Evolutionary conservation across 2,329 filamentous ascomycete genomes (phyloP), one percentile per base, ranked within the genome.

Genomic region (Acarospora socialis): DNA sequence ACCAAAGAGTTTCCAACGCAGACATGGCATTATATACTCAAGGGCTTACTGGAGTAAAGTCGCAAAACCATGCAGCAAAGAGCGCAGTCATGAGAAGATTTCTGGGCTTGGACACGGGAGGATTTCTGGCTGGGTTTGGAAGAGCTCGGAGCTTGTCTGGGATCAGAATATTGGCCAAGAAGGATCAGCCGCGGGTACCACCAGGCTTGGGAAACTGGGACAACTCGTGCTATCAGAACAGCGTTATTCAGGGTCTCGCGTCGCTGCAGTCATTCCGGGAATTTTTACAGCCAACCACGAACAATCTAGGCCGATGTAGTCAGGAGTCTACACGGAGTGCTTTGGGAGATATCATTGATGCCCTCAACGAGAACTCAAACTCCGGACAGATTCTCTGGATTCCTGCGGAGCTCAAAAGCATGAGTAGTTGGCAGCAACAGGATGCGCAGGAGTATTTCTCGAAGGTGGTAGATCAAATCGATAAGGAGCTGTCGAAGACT

Each of bases 211-310:
- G 82, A 7, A 98, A 98, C 52, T 77, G 76, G 60, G 82, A 92
- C 59, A 93, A 94, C 52, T 93, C 84, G 2, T 95, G 90, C 61
- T 98, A 92, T 53, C 90, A 95, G 55, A 98, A 98, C 55, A 94
- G 86, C 50, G 77, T 94, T 13, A 72, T 98, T 7, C 84, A 93
- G 53, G 76, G 77, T 5, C 61, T 95, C 24, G 76, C 86, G 1
- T 78, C 86, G 3, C 63, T 95, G 18, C 66, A 69, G 12, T 69
- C 77, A 4, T 60, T 95, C 18, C 68, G 70, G 16, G 59, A 59
- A 3, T 90, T 83, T 46, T 65, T 92, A 5, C 16, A 18, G 8
- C 32, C 38, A 12, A 39, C 38, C 3, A 38, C 19, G 29, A 30
- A 52, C 22, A 30, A 50, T 14, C 50, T 65, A 27, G 40, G 47